Conservation (phyloP, 2,329 filamentous ascomycete species). For the Aplosporella prunicola region DNA sequence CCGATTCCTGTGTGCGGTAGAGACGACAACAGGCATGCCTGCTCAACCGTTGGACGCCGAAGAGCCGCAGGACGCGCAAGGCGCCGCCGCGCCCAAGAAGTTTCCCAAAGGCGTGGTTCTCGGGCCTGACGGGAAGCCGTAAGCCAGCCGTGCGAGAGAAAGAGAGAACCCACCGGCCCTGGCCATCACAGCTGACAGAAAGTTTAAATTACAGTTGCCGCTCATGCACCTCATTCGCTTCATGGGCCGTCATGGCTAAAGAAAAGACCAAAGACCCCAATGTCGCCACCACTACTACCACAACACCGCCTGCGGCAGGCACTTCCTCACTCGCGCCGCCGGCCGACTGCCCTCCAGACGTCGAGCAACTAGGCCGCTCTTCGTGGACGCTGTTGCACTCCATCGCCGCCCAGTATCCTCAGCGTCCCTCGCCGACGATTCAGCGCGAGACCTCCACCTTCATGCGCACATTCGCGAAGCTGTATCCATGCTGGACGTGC, state of each 20-base stretch:
- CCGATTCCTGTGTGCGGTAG: conserved; percentile 29
- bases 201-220: conserved; percentile 48
- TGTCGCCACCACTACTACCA: conserved; percentile 20
- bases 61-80: conserved; percentile 16
- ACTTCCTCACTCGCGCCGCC: conserved; percentile 27
- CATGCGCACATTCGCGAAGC: conserved; percentile 66
- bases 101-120: conserved; percentile 64
- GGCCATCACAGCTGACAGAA: not conserved
- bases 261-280: conserved; percentile 34
- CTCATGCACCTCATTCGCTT: conserved; percentile 53
- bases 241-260: conserved; percentile 52
- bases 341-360: conserved; percentile 78
- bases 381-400: conserved; percentile 93
- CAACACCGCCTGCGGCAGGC: conserved; percentile 13
- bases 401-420: conserved; percentile 79
- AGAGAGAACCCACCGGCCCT: conserved; percentile 7
- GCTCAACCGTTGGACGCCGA: conserved; percentile 25
- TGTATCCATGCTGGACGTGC: conserved; percentile 95
- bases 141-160: too few relatives aligned
- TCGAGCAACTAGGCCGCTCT: conserved; percentile 74
- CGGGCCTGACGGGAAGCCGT: conserved; percentile 79
- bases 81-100: conserved; percentile 36
- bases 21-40: conserved; percentile 28
- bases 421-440: conserved; percentile 54
- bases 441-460: conserved; percentile 72